phyloP scores from a whole-genome alignment of 2,329 filamentous ascomycete species.

The Fusarium udum region DNA sequence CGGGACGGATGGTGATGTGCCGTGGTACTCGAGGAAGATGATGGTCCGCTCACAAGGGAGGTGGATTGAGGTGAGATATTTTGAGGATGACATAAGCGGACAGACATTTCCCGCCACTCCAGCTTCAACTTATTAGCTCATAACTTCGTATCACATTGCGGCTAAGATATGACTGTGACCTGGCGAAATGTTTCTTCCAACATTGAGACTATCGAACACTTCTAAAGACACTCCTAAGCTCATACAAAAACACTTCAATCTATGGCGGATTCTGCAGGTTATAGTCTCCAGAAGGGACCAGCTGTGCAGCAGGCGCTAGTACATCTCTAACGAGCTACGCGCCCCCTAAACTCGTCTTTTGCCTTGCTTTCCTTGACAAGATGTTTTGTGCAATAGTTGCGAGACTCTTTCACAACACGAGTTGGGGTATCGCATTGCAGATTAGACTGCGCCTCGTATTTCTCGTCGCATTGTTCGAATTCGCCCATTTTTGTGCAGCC shows the following conservation, averaged over 20 bases:
- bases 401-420: background rate
- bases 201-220: too few species aligned
- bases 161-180: too few species aligned
- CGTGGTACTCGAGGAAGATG: background rate
- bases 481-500: background rate
- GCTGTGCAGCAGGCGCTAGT: too few species aligned
- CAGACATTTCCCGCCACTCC: background rate
- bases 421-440: background rate
- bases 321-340: too few species aligned
- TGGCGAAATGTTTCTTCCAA: too few species aligned
- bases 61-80: background rate
- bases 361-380: background rate
- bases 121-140: too few species aligned
- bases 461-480: background rate
- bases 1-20: background rate
- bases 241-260: background rate
- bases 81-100: slow-evolving; percentile 5
- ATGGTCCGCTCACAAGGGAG: background rate
- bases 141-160: too few species aligned
- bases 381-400: background rate
- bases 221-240: background rate
- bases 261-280: background rate
- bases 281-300: too few species aligned
- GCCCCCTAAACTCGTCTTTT: background rate
- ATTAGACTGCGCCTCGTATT: background rate